Conservation (phyloP, 345 rosid genomes). For the Sonneratia caseolaris region DNA sequence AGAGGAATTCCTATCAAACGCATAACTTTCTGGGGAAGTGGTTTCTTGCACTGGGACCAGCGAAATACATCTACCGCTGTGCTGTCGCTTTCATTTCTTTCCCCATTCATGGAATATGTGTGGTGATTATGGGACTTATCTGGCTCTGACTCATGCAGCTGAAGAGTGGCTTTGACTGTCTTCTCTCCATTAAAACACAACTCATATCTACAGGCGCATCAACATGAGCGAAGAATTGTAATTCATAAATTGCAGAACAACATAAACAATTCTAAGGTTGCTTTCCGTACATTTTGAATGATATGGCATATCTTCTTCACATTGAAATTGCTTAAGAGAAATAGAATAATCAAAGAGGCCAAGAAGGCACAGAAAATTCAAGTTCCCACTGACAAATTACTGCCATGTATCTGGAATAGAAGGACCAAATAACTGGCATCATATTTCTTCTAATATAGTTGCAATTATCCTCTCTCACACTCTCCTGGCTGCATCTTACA, state of each 20-base stretch:
- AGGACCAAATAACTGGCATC: neutral
- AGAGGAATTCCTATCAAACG: constrained; percentile 83
- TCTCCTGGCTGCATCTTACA: too few species aligned
- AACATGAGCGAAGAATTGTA: neutral
- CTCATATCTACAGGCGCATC: constrained; percentile 51
- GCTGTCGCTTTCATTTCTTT: constrained; percentile 56
- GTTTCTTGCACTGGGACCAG: constrained; percentile 90
- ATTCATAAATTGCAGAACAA: neutral
- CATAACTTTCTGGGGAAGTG: constrained; percentile 81
- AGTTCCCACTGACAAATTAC: neutral
- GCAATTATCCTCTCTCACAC: too few species aligned
- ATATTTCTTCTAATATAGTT: neutral
- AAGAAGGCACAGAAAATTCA: too few species aligned
- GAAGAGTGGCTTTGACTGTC: constrained; percentile 44
- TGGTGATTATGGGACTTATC: constrained; percentile 64
- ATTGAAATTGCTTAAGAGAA: too few species aligned
- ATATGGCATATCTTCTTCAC: too few species aligned
- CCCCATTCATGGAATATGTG: constrained; percentile 53
- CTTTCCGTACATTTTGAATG: too few species aligned
- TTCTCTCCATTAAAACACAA: constrained; percentile 89
- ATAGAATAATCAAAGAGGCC: too few species aligned
- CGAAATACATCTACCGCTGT: constrained; percentile 66
- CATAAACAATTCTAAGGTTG: too few species aligned
- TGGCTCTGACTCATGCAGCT: constrained; percentile 42
- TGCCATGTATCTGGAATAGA: neutral